phyloP scores from a whole-genome alignment of 768 basidiomycete genomes.

The Pisolithus microcarpus region DNA sequence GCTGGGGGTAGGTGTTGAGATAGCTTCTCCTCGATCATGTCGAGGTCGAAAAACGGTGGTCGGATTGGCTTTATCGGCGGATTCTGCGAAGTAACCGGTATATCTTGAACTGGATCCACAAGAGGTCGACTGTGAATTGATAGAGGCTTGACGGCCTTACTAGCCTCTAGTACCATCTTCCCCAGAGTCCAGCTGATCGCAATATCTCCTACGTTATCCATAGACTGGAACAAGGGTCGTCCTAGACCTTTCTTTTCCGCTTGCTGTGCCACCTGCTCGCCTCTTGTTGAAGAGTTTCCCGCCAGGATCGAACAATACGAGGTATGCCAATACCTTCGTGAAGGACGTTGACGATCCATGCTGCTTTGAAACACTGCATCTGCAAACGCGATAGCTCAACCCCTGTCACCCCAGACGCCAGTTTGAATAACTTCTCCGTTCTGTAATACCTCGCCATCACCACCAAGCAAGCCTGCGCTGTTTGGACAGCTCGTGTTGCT shows the following conservation, averaged over 20 bases:
- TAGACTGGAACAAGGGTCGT: constrained; percentile 79
- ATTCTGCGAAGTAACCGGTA: constrained; percentile 42
- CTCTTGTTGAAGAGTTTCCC: constrained; percentile 69
- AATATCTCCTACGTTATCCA: constrained; percentile 87
- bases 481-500: constrained; percentile 51
- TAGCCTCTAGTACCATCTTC: constrained; percentile 98
- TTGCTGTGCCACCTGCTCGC: constrained; percentile 64
- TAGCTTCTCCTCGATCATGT: constrained; percentile 55
- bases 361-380: constrained; percentile 99
- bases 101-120: constrained; percentile 67
- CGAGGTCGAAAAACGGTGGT: constrained; percentile 52
- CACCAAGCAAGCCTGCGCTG: constrained; percentile 43
- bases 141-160: constrained; percentile 65
- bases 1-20: constrained; percentile 61
- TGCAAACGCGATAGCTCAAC: constrained; percentile 82
- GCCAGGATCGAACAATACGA: constrained; percentile 75
- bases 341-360: constrained; percentile 93
- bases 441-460: constrained; percentile 59
- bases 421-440: constrained; percentile 55
- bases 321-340: constrained; percentile 97
- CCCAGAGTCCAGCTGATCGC: constrained; percentile 98
- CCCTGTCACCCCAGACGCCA: constrained; percentile 60
- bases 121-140: constrained; percentile 45
- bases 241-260: constrained; percentile 81
- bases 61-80: constrained; percentile 55